Percentiles rank a stretch among this genome's conserved stretches.
phyloP scores from a whole-genome alignment of 108 stramenopile species.

The Cyclotella atomus region DNA sequence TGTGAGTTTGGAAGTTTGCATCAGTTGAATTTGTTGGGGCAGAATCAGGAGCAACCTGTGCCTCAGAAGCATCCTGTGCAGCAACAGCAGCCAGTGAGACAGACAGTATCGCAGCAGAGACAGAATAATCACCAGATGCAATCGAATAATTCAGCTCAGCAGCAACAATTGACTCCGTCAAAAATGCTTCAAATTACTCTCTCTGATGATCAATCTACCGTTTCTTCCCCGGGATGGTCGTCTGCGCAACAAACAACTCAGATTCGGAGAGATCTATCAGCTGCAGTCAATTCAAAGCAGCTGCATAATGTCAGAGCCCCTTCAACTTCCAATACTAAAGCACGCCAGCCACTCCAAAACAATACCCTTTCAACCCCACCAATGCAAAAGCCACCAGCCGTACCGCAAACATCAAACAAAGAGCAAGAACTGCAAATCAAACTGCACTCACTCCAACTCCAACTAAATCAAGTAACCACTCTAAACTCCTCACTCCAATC shows the following conservation, averaged over 20 bases:
- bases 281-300: too few species aligned
- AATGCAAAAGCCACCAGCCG: too few species aligned
- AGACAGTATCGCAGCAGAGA: neutral
- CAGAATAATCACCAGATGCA: neutral
- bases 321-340: neutral
- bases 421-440: conserved; percentile 3
- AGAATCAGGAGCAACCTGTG: neutral
- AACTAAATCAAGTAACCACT: conserved; percentile 16
- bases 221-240: conserved; percentile 2
- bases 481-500: conserved; percentile 12
- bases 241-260: neutral
- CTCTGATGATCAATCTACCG: conserved; percentile 5
- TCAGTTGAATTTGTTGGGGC: neutral
- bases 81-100: neutral
- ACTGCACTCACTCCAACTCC: conserved; percentile 22
- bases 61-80: too few species aligned
- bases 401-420: too few species aligned
- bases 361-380: neutral
- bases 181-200: neutral
- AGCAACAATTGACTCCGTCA: neutral
- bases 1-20: conserved; percentile 12
- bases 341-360: neutral
- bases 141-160: neutral
- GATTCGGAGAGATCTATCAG: too few species aligned
- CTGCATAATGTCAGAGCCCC: neutral